Evolutionary conservation across 1,284 basidiomycete genomes (phyloP), one percentile per base, ranked within the genome.

Genomic region (Phellinidium pouzarii): DNA sequence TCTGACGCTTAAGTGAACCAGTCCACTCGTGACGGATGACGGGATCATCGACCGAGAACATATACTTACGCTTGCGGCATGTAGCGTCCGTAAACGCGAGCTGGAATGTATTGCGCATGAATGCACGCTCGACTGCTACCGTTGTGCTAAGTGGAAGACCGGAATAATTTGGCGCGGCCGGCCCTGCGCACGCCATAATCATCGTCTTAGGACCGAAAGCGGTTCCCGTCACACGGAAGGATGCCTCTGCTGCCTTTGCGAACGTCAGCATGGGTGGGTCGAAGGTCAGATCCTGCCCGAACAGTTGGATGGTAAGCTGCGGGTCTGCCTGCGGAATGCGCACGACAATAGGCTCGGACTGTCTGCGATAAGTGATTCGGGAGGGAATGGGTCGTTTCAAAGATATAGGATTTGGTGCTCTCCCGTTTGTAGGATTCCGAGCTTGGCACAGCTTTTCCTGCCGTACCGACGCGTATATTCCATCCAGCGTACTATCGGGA

Each of bases 51-150:
- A 95, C 83, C 60, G 89, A 92, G 73, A 95, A 95, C 82, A 95
- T 91, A 69, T 96, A 96, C 64, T 85, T 83, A 59, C 92, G 78
- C 66, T 86, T 87, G 52, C 71, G 59, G 23, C 82, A 82, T 14
- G 73, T 66, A 59, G 87, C 84, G 59, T 87, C 86, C 41, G 79
- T 61, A 68, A 96, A 96, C 2, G 90, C 83, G 20, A 96, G 69
- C 64, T 94, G 90, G 74, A 96, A 93, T 0, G 91, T 94, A 64
- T 94, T 87, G 47, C 84, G 82, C 93, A 96, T 95, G 70, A 94
- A 94, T 0, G 87, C 84, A 22, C 93, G 81, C 66, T 96, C 94
- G 54, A 96, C 83, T 23, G 79, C 74, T 59, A 97, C 74, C 6
- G 81, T 75, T 57, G 79, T 82, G 62, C 82, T 88, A 49, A 87